phyloP scores from a whole-genome alignment of 179 eudicot species.

The Silene coronaria region DNA sequence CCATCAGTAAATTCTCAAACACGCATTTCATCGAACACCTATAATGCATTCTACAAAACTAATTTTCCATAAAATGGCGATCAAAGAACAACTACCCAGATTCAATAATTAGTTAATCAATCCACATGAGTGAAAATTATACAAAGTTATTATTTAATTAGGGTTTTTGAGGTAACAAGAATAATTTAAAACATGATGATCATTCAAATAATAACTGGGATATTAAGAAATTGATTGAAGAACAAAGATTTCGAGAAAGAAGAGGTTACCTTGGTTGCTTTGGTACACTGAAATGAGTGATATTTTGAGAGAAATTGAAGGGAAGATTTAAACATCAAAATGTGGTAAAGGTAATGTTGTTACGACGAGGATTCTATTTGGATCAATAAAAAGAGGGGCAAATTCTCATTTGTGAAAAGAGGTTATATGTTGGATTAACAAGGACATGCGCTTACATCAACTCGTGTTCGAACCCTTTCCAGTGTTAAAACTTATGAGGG shows the following conservation, averaged over 20 bases:
- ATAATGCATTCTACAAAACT: slow-evolving; percentile 6
- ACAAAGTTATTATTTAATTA: neutral
- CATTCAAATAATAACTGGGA: neutral
- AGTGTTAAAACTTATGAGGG: too few species aligned
- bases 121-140: neutral
- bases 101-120: neutral
- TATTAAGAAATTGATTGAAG: neutral
- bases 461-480: too few species aligned
- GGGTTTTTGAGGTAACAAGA: too few species aligned
- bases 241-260: neutral
- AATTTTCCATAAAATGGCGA: neutral
- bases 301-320: neutral
- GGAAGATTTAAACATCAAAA: neutral
- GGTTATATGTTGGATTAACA: too few species aligned
- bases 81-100: slow-evolving; percentile 15
- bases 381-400: too few species aligned
- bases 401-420: too few species aligned
- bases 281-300: too few species aligned
- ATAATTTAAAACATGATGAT: neutral
- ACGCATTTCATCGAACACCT: slow-evolving; percentile 25
- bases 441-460: too few species aligned
- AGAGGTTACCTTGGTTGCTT: neutral
- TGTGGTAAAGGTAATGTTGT: too few species aligned
- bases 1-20: neutral
- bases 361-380: too few species aligned